Percentiles rank a stretch among this genome's conserved stretches.
These are phyloP conservation scores for Fragosphaeria purpurea DNA, from an alignment of 2,329 filamentous ascomycete species.

Conservation along the genomic window DNA sequence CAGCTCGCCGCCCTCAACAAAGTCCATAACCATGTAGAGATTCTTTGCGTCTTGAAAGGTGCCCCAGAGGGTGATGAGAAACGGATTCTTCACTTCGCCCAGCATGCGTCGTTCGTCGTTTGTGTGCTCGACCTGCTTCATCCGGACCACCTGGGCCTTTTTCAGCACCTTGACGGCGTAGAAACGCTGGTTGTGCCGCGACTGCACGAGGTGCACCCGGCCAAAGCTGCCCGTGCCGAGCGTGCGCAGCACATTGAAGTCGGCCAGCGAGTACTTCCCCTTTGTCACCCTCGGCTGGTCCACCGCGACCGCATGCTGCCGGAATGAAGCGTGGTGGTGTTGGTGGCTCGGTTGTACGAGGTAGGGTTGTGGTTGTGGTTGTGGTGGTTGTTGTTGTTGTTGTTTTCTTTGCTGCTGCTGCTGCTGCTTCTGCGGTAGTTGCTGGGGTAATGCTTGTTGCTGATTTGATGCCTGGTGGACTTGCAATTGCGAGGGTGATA, in stretches of 20 bases:
- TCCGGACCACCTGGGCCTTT: slow-evolving; percentile 96
- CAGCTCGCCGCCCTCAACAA: slow-evolving; percentile 94
- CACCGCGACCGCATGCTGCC: slow-evolving; percentile 8
- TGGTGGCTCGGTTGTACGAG: slow-evolving; percentile 10
- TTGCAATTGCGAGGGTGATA: too few relatives aligned
- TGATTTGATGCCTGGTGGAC: too few relatives aligned
- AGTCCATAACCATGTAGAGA: slow-evolving; percentile 99
- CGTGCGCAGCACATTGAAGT: slow-evolving; percentile 85
- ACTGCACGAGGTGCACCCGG: slow-evolving; percentile 91
- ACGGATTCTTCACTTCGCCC: slow-evolving; percentile 93
- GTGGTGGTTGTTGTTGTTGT: neutral
- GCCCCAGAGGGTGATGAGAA: slow-evolving; percentile 95
- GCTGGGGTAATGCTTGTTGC: slow-evolving; percentile 2
- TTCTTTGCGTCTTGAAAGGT: slow-evolving; percentile 95
- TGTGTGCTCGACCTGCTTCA: slow-evolving; percentile 99
- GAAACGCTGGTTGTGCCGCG: slow-evolving; percentile 94
- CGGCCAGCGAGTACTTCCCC: slow-evolving; percentile 88
- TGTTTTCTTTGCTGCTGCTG: neutral
- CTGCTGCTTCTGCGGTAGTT: slow-evolving; percentile 9
- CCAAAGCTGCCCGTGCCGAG: slow-evolving; percentile 96
- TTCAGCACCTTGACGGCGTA: slow-evolving; percentile 98
- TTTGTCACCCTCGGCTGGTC: slow-evolving; percentile 62
- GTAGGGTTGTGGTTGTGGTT: slow-evolving; percentile 4
- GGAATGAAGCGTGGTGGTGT: slow-evolving; percentile 11
- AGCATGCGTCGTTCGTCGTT: slow-evolving; percentile 97